These are phyloP conservation scores for Microcera coccophila DNA, from an alignment of 2,329 filamentous ascomycete species.

Conservation along the genomic window DNA sequence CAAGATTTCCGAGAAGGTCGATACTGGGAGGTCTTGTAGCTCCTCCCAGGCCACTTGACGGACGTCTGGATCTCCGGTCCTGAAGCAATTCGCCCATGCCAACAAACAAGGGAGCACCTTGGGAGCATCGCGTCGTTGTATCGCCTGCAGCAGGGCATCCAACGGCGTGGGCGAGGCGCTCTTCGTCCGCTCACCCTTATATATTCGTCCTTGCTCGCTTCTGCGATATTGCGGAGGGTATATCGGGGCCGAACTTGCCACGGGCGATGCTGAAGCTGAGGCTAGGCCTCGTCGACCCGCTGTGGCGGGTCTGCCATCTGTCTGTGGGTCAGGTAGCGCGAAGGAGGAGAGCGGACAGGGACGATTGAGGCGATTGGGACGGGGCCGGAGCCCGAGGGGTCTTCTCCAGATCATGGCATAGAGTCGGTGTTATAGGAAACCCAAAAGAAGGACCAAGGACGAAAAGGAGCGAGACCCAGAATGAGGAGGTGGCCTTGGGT, in stretches of 20 bases:
- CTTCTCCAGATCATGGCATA: constrained; percentile 30
- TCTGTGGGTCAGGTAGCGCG: constrained; percentile 22
- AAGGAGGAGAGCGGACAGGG: constrained; percentile 11
- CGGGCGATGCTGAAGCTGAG: not conserved
- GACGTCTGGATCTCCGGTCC: constrained; percentile 6
- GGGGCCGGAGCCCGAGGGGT: constrained; percentile 20
- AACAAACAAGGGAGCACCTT: constrained; percentile 26
- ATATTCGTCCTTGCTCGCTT: not conserved
- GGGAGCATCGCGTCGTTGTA: constrained; percentile 28
- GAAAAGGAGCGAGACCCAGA: constrained; percentile 6
- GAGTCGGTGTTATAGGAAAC: too few species aligned
- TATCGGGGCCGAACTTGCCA: not conserved
- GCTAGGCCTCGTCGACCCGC: constrained; percentile 18
- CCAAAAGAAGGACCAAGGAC: too few species aligned
- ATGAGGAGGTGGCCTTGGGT: not conserved
- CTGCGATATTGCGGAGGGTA: not conserved
- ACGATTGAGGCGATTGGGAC: constrained; percentile 18
- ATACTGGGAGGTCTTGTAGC: constrained; percentile 43
- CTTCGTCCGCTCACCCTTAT: not conserved
- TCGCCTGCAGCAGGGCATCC: constrained; percentile 28
- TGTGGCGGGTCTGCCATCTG: constrained; percentile 19
- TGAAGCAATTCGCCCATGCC: constrained; percentile 26
- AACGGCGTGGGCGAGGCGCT: constrained; percentile 12
- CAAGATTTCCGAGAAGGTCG: constrained; percentile 61
- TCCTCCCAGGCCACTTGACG: constrained; percentile 28